Evolutionary conservation across 345 rosid species (phyloP).

Genomic region (Eucalyptus polybractea): DNA sequence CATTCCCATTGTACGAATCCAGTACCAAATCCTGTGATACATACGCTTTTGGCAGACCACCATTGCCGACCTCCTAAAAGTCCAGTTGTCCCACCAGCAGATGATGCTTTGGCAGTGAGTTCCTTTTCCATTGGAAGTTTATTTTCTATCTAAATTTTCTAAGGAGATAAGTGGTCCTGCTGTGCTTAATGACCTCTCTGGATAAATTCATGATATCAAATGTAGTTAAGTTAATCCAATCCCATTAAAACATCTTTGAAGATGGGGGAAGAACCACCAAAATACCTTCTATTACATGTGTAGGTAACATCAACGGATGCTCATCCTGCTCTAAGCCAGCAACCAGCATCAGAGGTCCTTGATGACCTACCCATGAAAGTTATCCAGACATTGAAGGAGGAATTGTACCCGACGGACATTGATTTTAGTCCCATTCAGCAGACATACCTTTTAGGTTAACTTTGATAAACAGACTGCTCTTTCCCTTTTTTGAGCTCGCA

Average conservation of each 20-base stretch:
- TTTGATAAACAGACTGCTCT: neutral
- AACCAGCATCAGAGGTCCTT: neutral
- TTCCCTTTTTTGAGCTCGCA: neutral
- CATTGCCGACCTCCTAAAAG: constrained; percentile 4
- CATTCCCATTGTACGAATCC: constrained; percentile 24
- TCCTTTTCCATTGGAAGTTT: constrained; percentile 3
- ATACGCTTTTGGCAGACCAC: constrained; percentile 38
- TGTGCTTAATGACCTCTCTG: neutral
- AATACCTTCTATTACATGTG: neutral
- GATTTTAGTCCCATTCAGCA: constrained; percentile 71
- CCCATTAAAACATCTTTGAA: neutral
- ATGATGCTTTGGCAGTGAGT: neutral
- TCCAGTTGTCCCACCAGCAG: neutral
- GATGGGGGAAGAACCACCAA: neutral
- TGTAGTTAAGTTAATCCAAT: constrained; percentile 4
- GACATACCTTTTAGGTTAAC: constrained; percentile 54
- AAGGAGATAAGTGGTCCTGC: neutral
- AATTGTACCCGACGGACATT: constrained; percentile 53
- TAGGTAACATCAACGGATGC: neutral
- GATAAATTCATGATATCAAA: neutral
- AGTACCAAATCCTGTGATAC: constrained; percentile 18
- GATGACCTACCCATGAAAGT: constrained; percentile 45
- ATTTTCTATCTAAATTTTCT: constrained; percentile 12
- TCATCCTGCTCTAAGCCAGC: neutral
- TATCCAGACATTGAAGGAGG: constrained; percentile 28